Conservation (phyloP, 345 rosid genomes). For the Rhodamnia argentea region DNA sequence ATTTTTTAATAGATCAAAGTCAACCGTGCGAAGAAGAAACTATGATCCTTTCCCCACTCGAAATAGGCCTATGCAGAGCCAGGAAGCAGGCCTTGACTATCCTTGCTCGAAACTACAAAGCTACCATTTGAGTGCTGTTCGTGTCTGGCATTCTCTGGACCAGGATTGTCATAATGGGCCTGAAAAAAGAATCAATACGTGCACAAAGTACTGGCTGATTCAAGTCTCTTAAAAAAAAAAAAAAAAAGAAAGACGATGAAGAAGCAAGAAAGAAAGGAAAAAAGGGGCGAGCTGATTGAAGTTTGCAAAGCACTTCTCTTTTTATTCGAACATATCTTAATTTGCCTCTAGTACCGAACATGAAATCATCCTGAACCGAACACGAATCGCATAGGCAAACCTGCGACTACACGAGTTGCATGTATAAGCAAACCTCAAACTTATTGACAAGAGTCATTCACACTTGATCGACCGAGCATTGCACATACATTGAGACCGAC, state of each 20-base stretch:
- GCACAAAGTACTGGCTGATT: neutral
- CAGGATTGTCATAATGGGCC: neutral
- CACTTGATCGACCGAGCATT: too few relatives aligned
- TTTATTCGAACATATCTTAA: neutral
- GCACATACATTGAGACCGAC: neutral
- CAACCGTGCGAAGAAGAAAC: neutral
- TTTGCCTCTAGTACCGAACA: neutral
- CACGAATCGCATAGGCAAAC: neutral
- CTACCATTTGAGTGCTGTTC: neutral
- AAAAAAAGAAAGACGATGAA: too few relatives aligned
- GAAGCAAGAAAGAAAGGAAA: too few relatives aligned
- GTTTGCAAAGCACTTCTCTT: neutral
- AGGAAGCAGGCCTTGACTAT: neutral
- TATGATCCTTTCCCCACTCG: neutral
- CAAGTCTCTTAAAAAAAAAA: neutral
- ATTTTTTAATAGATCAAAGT: too few relatives aligned
- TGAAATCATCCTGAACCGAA: too few relatives aligned
- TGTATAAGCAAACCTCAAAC: too few relatives aligned
- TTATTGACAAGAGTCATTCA: neutral
- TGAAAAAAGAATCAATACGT: neutral
- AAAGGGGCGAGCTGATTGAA: neutral
- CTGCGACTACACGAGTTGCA: too few relatives aligned
- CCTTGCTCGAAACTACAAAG: neutral
- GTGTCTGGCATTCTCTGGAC: neutral
- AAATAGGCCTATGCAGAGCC: neutral